Conservation (phyloP, 2,329 filamentous ascomycete species). For the Tolypocladium capitatum region DNA sequence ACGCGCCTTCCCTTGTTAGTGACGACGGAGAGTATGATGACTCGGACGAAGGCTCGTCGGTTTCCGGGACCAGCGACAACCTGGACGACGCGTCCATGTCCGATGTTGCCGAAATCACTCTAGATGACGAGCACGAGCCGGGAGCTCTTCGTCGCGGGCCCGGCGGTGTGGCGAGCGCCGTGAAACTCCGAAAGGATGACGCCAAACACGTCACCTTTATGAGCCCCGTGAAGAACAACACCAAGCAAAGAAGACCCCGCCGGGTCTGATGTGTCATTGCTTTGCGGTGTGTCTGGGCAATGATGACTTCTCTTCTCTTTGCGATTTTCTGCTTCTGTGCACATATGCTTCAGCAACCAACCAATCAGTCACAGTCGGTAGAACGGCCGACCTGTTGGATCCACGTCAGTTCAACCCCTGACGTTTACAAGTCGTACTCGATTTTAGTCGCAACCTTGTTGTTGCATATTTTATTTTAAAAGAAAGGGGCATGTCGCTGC, state of each 20-base stretch:
- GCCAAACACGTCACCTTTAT: slow-evolving; percentile 43
- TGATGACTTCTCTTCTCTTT: slow-evolving; percentile 15
- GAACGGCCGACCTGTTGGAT: slow-evolving; percentile 3
- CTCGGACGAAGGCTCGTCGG: slow-evolving; percentile 49
- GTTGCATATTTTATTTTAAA: slow-evolving; percentile 2
- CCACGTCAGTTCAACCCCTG: background rate
- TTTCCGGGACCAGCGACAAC: slow-evolving; percentile 43
- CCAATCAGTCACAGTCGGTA: slow-evolving; percentile 1
- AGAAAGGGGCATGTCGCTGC: background rate
- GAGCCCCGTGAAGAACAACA: slow-evolving; percentile 31
- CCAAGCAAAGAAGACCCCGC: slow-evolving; percentile 17
- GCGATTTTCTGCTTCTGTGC: background rate
- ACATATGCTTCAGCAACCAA: slow-evolving; percentile 1
- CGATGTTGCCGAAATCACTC: slow-evolving; percentile 48
- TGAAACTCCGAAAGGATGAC: slow-evolving; percentile 41
- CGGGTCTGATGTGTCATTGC: slow-evolving; percentile 12
- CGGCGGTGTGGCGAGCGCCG: slow-evolving; percentile 27
- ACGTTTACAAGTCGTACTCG: slow-evolving; percentile 2
- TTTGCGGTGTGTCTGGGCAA: background rate
- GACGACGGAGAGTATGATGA: slow-evolving; percentile 70
- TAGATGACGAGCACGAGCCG: slow-evolving; percentile 42
- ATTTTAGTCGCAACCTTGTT: slow-evolving; percentile 5
- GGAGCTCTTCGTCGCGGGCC: slow-evolving; percentile 30
- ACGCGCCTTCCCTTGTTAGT: slow-evolving; percentile 66
- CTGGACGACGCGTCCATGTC: slow-evolving; percentile 46